Evolutionary conservation across 768 basidiomycete genomes (phyloP), one percentile per base, ranked within the genome.

Genomic region (Wakefieldia striispora): DNA sequence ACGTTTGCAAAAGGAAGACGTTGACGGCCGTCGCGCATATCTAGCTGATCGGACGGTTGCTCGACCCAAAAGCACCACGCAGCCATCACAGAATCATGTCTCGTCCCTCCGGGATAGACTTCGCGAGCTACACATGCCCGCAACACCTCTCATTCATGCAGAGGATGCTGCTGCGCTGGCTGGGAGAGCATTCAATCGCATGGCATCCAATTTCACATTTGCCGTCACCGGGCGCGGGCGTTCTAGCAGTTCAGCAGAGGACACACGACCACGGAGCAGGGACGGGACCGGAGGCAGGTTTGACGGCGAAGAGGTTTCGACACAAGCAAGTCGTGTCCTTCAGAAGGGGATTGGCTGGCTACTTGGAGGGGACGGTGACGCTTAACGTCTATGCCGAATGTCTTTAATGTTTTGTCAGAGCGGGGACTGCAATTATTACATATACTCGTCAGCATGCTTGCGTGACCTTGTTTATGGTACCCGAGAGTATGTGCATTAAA

Each of bases 341-440:
- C 88, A 91, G 33, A 86, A 87, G 61, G 95, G 95, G 8, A 91
- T 98, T 45, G 95, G 95, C 24, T 98, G 95, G 95, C 75, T 98
- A 24, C 84, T 98, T 49, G 95, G 95, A 36, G 88, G 84, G 12
- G 93, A 94, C 52, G 86, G 83, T 24, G 55, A 54, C 36, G 44
- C 33, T 35, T 56, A 27, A 51, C 24, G 21, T 24, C n/a, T n/a
- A n/a, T n/a, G n/a, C n/a, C n/a, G n/a, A n/a, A n/a, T n/a, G n/a
- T n/a, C n/a, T 19, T 39, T 33, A 14, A 16, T 33, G 33, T 33
- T 14, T 16, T 16, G n/a, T 27, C 21, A 27, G n/a, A 35, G 46
- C 6, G 38, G 43, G 21, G 48, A 44, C 37, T 37, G 16, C 45
- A 40, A 35, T 37, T 47, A 54, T 56, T 59, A 57, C 52, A 53